Conservation (phyloP, 371 early-diverging fungal genomes). For the Zychaea mexicana region DNA sequence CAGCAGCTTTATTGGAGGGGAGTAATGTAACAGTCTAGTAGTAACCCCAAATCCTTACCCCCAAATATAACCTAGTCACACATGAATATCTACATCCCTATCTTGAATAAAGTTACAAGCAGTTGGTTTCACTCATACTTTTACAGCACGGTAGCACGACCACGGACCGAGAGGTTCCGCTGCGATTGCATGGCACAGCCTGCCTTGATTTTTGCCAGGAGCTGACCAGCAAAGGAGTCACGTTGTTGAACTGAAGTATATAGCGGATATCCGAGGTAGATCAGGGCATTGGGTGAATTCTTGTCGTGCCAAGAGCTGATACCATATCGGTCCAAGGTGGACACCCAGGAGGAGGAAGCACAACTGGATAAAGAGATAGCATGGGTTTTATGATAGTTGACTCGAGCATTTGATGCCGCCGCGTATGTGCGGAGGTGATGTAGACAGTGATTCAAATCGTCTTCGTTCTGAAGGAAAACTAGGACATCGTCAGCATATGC, state of each 20-base stretch:
- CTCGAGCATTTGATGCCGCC: constrained; percentile 4
- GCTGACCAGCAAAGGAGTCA: neutral
- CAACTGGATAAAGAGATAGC: neutral
- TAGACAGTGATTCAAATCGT: neutral
- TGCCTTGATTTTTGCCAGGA: neutral
- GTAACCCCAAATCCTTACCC: too few relatives aligned
- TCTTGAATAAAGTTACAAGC: too few relatives aligned
- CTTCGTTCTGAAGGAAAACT: neutral
- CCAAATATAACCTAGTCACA: too few relatives aligned
- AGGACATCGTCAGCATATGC: constrained; percentile 19
- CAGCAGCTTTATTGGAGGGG: too few relatives aligned
- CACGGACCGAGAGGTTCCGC: neutral
- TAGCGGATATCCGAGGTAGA: neutral
- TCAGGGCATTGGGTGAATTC: neutral
- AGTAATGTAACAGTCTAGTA: too few relatives aligned
- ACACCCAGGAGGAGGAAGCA: neutral
- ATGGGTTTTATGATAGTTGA: constrained; percentile 6
- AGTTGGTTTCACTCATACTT: too few relatives aligned
- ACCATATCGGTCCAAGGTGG: too few relatives aligned
- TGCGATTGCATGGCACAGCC: neutral
- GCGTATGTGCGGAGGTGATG: neutral
- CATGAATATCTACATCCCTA: too few relatives aligned
- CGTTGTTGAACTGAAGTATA: neutral
- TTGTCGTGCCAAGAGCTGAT: neutral
- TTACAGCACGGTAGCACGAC: neutral